Percentiles rank a stretch among this genome's conserved stretches.
phyloP scores from a whole-genome alignment of 1,139 yeast genomes.

The Yamadazyma jaroonii region DNA sequence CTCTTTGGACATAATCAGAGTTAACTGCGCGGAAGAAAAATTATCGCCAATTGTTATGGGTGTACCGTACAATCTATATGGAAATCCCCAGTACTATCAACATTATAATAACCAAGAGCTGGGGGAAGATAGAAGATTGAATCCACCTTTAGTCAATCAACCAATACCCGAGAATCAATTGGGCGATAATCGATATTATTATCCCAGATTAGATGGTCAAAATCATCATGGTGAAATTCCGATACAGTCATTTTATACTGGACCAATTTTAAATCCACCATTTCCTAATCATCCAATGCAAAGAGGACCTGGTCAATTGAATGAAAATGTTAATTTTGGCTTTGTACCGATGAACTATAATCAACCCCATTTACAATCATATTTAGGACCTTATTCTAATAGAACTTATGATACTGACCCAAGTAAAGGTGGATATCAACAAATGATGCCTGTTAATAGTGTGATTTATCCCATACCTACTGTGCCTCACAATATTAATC shows the following conservation, averaged over 20 bases:
- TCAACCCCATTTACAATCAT: background rate
- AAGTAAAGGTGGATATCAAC: too few species aligned
- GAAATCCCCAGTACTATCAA: slow-evolving; percentile 8
- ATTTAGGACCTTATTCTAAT: slow-evolving; percentile 10
- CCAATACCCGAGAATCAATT: background rate
- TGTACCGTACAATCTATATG: slow-evolving; percentile 12
- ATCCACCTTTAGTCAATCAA: slow-evolving; percentile 5
- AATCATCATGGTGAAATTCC: background rate
- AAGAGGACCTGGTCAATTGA: background rate
- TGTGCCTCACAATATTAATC: background rate
- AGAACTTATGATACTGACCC: slow-evolving; percentile 8
- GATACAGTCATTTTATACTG: background rate
- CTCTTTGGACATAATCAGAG: slow-evolving; percentile 38
- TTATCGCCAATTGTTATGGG: slow-evolving; percentile 5
- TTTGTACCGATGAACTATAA: background rate
- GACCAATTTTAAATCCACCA: background rate
- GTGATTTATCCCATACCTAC: too few species aligned
- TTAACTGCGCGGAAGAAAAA: background rate
- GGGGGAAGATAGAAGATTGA: slow-evolving; percentile 4
- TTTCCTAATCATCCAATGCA: background rate
- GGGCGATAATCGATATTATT: background rate
- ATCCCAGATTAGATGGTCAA: background rate
- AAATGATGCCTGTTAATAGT: too few species aligned
- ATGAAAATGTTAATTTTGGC: background rate
- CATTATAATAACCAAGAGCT: background rate